phyloP scores from a whole-genome alignment of 768 basidiomycete genomes.

The Leucosporidium scottii region DNA sequence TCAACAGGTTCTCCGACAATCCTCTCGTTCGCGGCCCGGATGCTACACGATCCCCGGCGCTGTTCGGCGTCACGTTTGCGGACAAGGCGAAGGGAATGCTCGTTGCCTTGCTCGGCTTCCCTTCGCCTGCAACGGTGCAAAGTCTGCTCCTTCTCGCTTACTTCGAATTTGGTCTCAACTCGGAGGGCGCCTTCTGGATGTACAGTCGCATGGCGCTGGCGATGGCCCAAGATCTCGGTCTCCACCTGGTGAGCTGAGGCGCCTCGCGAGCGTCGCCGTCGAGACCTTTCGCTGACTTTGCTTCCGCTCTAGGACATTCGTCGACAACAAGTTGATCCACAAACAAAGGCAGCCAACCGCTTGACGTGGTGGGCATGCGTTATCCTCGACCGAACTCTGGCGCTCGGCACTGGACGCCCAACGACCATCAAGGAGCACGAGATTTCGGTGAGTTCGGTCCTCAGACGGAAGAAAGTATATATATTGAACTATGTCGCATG shows the following conservation, averaged over 20 bases:
- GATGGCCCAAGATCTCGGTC: constrained; percentile 36
- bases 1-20: constrained; percentile 34
- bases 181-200: constrained; percentile 36
- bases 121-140: constrained; percentile 29
- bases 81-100: constrained; percentile 35
- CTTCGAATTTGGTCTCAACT: constrained; percentile 32
- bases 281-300: neutral
- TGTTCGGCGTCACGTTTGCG: constrained; percentile 34
- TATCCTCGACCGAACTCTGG: constrained; percentile 31
- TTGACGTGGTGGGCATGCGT: constrained; percentile 36
- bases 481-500: no score
- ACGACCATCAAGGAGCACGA: constrained; percentile 34
- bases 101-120: constrained; percentile 34
- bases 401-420: constrained; percentile 32
- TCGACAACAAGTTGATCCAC: constrained; percentile 18
- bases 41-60: constrained; percentile 9
- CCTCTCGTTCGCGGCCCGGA: constrained; percentile 25
- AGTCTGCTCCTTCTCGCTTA: constrained; percentile 30
- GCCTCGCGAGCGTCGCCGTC: no score
- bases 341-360: constrained; percentile 24
- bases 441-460: constrained; percentile 28
- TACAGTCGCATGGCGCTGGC: constrained; percentile 33
- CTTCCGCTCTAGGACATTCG: constrained; percentile 17
- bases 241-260: constrained; percentile 34
- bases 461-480: no score